Base-by-base conservation (phyloP, 768 basidiomycete species). In the Cystofilobasidium capitatum region DNA sequence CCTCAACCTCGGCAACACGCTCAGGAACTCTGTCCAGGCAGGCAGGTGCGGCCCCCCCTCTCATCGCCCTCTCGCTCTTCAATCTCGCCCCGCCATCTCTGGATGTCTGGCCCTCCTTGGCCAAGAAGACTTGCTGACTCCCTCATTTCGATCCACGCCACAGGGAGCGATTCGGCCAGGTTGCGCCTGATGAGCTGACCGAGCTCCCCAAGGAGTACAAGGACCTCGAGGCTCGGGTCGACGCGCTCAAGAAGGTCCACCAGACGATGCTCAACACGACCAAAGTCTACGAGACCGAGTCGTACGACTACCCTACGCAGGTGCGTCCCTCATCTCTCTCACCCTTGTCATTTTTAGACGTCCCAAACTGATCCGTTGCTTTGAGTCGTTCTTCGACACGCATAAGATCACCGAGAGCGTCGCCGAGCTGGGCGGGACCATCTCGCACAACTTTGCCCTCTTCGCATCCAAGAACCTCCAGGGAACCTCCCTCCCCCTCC, bases 181-280 rank as follows among this genome's bases (percentile, higher is more conserved):
- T 94, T 66, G 83, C 89, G 4, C 82, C 87, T 7, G 91, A 91
- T 71, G 96, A 96, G 72, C 92, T 97, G 75, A 98, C 94, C 10
- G 96, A 97, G 78, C 82, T 91, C 60, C 88, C 89, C 31, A 86
- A 89, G 89, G 94, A 99, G 77, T 99, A 98, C 82, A 92, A 87
- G 74, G 90, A 94, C 75, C 85, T 99, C 71, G 96, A 99, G 78
- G 82, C 86, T 55, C 87, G 91, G 65, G 96, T 98, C 45, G 96
- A 99, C 78, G 91, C 90, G 36, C 84, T 99, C 62, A 84, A 85
- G 71, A 79, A 82, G 54, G 87, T 89, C 6, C 91, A 94, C 75
- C 74, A 87, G 62, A 75, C 82, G 3, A 70, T 97, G 59, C 82
- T 93, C 78, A 96, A 87, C 80, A 85, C 93, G 71, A 84, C 89